phyloP scores from a whole-genome alignment of 2,329 filamentous ascomycete species.

The Claviceps digitariae region DNA sequence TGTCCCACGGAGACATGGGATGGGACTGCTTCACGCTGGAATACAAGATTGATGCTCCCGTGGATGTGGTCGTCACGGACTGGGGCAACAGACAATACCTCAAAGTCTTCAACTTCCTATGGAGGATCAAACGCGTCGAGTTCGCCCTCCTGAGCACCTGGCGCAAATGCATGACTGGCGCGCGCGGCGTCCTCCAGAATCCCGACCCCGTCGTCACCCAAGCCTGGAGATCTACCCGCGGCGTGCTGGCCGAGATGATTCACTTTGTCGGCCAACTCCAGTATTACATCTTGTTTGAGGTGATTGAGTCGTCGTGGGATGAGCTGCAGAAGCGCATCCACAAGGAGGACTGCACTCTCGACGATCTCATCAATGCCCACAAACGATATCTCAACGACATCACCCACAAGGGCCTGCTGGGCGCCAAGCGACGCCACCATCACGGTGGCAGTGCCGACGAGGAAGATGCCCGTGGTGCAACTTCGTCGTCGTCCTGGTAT shows the following conservation, averaged over 20 bases:
- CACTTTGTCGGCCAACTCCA: slow-evolving; percentile 95
- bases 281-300: slow-evolving; percentile 97
- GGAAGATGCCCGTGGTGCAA: slow-evolving; percentile 34
- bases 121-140: slow-evolving; percentile 95
- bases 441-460: slow-evolving; percentile 27
- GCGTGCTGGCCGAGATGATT: slow-evolving; percentile 90
- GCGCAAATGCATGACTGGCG: slow-evolving; percentile 91
- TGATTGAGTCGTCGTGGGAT: slow-evolving; percentile 93
- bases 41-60: slow-evolving; percentile 93
- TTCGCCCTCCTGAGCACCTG: slow-evolving; percentile 85
- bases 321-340: slow-evolving; percentile 71
- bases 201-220: slow-evolving; percentile 53
- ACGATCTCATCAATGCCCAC: slow-evolving; percentile 89
- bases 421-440: slow-evolving; percentile 39
- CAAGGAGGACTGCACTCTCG: slow-evolving; percentile 78
- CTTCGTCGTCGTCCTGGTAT: slow-evolving; percentile 53
- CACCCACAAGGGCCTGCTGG: slow-evolving; percentile 88
- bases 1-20: slow-evolving; percentile 91
- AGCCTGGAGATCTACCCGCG: slow-evolving; percentile 84
- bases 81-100: slow-evolving; percentile 94
- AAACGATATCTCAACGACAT: slow-evolving; percentile 84
- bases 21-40: slow-evolving; percentile 99
- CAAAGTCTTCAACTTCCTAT: slow-evolving; percentile 98
- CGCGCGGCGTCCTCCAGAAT: slow-evolving; percentile 75
- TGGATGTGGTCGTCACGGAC: slow-evolving; percentile 93